Conservation (phyloP, 805 yeast genomes). For the Candida hungchunana region DNA sequence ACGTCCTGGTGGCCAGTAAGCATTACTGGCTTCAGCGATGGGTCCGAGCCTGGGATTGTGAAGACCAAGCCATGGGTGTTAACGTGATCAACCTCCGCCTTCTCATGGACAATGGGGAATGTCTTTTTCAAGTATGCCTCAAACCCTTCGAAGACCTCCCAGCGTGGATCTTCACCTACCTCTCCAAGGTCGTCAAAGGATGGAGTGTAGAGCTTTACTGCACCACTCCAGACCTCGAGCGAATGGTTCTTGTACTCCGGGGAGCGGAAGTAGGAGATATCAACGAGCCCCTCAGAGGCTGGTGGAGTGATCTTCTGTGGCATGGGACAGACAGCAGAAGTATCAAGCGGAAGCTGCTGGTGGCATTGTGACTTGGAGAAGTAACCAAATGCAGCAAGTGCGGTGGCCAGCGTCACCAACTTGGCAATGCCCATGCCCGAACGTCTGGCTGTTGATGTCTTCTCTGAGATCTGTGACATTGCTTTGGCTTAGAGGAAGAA, state of each 20-base stretch:
- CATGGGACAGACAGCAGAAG: no score
- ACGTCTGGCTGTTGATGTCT: no score
- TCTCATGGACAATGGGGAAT: conserved; percentile 10
- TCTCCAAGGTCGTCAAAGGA: conserved; percentile 11
- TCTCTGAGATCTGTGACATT: no score
- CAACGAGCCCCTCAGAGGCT: conserved; percentile 1
- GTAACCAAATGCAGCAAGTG: no score
- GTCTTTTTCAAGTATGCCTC: conserved; percentile 11
- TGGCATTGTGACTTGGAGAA: no score
- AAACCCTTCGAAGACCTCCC: conserved; percentile 12
- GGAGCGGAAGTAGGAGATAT: conserved; percentile 11
- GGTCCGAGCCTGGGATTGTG: conserved; percentile 40
- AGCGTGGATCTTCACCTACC: conserved; percentile 15
- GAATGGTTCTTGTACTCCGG: conserved; percentile 15
- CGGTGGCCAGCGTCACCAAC: no score
- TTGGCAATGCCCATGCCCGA: no score
- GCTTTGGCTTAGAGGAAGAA: no score
- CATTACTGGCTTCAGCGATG: conserved; percentile 55
- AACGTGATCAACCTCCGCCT: conserved; percentile 9
- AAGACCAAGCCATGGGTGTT: conserved; percentile 15
- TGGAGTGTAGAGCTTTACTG: conserved; percentile 13
- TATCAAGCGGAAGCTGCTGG: no score
- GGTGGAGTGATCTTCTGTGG: conserved; percentile 8
- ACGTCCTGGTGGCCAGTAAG: conserved; percentile 82
- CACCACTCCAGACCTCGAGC: conserved; percentile 11